These are phyloP conservation scores for Rutstroemia sp. DNA, from an alignment of 2,329 filamentous ascomycete species.

Conservation along the genomic window DNA sequence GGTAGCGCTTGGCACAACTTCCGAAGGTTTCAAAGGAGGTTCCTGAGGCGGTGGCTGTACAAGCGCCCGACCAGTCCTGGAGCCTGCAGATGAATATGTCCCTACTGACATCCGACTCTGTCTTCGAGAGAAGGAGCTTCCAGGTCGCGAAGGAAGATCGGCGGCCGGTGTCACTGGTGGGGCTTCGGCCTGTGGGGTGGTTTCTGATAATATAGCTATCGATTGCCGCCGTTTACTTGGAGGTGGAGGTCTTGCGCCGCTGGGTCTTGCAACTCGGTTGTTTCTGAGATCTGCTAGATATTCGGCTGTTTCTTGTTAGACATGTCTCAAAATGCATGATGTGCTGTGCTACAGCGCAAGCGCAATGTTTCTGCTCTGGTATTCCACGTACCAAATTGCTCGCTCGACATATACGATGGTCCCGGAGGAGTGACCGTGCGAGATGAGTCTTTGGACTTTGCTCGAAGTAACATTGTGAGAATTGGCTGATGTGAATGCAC, in stretches of 20 bases:
- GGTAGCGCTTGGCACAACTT: conserved; percentile 56
- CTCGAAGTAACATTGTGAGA: conserved; percentile 23
- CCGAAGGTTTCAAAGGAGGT: conserved; percentile 45
- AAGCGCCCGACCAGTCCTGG: conserved; percentile 24
- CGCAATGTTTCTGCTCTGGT: background rate
- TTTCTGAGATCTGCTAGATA: conserved; percentile 67
- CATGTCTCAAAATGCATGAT: background rate
- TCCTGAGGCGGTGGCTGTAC: conserved; percentile 18
- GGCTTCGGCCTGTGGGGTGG: conserved; percentile 5
- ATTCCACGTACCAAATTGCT: conserved; percentile 52
- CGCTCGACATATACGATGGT: conserved; percentile 57
- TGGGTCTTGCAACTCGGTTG: conserved; percentile 59
- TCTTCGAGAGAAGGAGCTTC: conserved; percentile 24
- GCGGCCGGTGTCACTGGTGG: conserved; percentile 13
- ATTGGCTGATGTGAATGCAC: background rate
- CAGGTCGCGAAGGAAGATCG: conserved; percentile 20
- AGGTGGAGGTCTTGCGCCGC: conserved; percentile 60
- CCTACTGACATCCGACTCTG: conserved; percentile 25
- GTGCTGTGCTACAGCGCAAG: background rate
- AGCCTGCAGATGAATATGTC: conserved; percentile 24
- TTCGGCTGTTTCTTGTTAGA: conserved; percentile 41
- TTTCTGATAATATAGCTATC: conserved; percentile 28
- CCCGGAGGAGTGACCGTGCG: conserved; percentile 54
- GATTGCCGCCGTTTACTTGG: conserved; percentile 30
- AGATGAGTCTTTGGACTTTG: conserved; percentile 28